Evolutionary conservation across 116 monocot species (phyloP).

Genomic region (Dioscorea cayenensis): DNA sequence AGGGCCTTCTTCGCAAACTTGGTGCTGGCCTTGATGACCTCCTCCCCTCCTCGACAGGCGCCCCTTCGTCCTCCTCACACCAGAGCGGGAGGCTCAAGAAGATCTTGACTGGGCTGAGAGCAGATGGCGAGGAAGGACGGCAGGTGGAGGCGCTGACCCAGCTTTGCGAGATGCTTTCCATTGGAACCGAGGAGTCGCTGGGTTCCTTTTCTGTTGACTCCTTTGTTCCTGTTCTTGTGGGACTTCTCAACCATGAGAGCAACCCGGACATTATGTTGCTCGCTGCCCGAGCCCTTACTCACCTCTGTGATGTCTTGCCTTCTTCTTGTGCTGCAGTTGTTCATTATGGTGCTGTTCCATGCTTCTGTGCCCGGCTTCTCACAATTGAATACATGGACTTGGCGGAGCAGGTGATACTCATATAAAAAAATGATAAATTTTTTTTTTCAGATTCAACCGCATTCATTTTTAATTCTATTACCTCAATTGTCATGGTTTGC

Average conservation of each 20-base stretch:
- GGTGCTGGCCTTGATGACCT: constrained; percentile 94
- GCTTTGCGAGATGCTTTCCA: constrained; percentile 91
- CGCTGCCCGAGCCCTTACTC: constrained; percentile 87
- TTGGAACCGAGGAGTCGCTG: constrained; percentile 89
- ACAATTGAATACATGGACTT: constrained; percentile 99
- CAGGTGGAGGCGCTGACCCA: constrained; percentile 90
- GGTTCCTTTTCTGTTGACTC: constrained; percentile 89
- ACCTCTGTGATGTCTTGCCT: constrained; percentile 82
- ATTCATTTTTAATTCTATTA: neutral
- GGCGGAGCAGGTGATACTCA: constrained; percentile 70
- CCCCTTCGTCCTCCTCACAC: constrained; percentile 45
- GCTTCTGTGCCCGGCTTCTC: constrained; percentile 78
- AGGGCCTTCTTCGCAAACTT: constrained; percentile 81
- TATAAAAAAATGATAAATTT: too few relatives aligned
- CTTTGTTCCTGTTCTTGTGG: constrained; percentile 91
- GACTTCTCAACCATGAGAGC: constrained; percentile 79
- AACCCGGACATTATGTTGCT: constrained; percentile 97
- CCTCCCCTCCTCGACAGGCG: constrained; percentile 45
- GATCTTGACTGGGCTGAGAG: constrained; percentile 71
- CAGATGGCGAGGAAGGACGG: constrained; percentile 84
- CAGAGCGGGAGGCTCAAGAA: constrained; percentile 75
- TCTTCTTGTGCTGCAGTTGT: constrained; percentile 93
- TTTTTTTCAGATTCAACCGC: neutral
- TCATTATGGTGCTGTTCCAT: constrained; percentile 92
- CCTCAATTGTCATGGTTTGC: neutral